Evolutionary conservation across 108 stramenopile genomes (phyloP).

Genomic region (Cylindrotheca closterium): DNA sequence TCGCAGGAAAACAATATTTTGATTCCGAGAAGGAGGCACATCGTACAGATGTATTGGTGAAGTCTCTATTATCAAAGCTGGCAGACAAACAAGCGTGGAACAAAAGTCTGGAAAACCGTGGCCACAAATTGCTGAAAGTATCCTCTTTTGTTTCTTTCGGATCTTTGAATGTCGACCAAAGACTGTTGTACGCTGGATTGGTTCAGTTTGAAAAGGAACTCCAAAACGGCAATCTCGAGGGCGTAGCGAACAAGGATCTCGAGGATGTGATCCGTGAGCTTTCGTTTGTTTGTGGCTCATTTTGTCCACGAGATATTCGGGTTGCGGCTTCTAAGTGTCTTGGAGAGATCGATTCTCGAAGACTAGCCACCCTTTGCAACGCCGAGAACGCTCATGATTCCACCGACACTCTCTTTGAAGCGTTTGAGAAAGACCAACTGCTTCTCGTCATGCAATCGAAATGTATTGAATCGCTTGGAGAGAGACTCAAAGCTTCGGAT

Average conservation of each 20-base stretch:
- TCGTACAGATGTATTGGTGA: background rate
- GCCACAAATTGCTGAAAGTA: background rate
- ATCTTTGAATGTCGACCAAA: constrained; percentile 14
- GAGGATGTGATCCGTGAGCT: constrained; percentile 6
- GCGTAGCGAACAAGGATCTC: background rate
- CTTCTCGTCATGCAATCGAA: constrained; percentile 7
- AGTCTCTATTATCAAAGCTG: background rate
- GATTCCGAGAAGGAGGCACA: background rate
- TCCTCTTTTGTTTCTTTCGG: background rate
- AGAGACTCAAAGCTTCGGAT: constrained; percentile 40
- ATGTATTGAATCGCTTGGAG: constrained; percentile 36
- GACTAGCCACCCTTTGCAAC: background rate
- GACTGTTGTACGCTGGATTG: constrained; percentile 1
- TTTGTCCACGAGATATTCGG: constrained; percentile 13
- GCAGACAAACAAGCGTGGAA: constrained; percentile 6
- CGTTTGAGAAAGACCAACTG: background rate
- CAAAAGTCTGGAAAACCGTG: background rate
- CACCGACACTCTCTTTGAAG: background rate
- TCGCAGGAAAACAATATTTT: background rate
- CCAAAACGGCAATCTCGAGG: background rate
- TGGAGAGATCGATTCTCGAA: constrained; percentile 24
- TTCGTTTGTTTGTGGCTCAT: constrained; percentile 6
- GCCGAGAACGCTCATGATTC: background rate
- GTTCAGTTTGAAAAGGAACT: constrained; percentile 4
- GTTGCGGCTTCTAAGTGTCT: constrained; percentile 49